A percentile compares a stretch with the other conserved stretches of the same genome.
These are phyloP conservation scores for Plectosphaerella sp. DNA, from an alignment of 2,329 filamentous ascomycete species.

Conservation along the genomic window DNA sequence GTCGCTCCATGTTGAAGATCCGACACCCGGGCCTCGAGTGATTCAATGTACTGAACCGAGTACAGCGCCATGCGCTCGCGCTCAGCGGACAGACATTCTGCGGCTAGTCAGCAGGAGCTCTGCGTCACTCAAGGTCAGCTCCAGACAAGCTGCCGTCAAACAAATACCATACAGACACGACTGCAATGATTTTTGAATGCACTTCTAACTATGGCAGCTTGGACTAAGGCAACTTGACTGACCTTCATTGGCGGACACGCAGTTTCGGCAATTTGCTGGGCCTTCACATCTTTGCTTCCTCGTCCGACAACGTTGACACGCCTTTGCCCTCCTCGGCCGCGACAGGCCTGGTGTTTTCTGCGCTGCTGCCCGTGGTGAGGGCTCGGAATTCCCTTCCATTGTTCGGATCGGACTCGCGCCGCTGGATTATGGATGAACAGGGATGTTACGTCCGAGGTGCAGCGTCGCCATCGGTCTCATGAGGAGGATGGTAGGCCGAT, in stretches of 20 bases:
- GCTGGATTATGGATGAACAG: too few species aligned
- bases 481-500: too few species aligned
- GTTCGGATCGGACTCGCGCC: neutral
- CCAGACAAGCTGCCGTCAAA: too few species aligned
- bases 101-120: neutral
- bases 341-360: neutral
- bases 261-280: neutral
- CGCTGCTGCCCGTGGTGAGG: neutral
- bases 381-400: neutral
- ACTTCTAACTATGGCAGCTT: too few species aligned
- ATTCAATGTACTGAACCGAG: conserved; percentile 1
- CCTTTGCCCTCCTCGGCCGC: neutral
- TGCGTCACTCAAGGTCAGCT: too few species aligned
- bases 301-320: neutral
- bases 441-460: too few species aligned
- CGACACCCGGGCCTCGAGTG: neutral
- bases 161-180: too few species aligned
- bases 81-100: neutral
- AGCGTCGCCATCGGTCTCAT: too few species aligned
- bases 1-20: neutral
- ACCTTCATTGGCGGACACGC: neutral
- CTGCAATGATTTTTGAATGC: too few species aligned
- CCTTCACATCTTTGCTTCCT: neutral
- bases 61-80: neutral
- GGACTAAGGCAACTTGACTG: neutral